Conservation (phyloP, 139 green algal genomes). For the Axilococcus clingmanii region DNA sequence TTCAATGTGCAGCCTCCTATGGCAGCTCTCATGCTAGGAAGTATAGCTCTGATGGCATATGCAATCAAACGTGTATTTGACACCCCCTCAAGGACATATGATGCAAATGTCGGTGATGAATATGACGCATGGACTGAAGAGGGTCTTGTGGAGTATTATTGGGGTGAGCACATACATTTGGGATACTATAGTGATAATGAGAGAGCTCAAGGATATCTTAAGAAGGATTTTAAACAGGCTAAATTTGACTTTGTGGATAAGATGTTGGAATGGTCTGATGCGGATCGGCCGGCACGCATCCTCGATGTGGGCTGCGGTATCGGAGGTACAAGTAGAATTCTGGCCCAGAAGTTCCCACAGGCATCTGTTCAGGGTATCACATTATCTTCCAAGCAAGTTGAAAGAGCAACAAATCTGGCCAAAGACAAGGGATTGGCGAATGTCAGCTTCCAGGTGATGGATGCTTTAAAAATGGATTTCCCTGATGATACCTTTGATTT, state of each 20-base stretch:
- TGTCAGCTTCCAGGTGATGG: constrained; percentile 83
- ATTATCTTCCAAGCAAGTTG: constrained; percentile 75
- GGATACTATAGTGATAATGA: constrained; percentile 84
- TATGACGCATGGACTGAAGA: constrained; percentile 90
- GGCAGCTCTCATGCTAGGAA: constrained; percentile 14
- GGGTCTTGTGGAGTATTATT: constrained; percentile 76
- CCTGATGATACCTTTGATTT: constrained; percentile 85
- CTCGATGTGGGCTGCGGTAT: constrained; percentile 94
- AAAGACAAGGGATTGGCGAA: constrained; percentile 62
- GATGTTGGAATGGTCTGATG: constrained; percentile 59
- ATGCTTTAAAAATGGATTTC: constrained; percentile 86
- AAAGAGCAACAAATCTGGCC: constrained; percentile 72
- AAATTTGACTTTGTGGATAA: constrained; percentile 90
- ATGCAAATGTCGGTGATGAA: constrained; percentile 80
- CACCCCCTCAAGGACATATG: constrained; percentile 64
- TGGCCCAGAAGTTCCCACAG: constrained; percentile 65
- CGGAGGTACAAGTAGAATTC: constrained; percentile 73
- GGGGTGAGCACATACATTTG: constrained; percentile 96
- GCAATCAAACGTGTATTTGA: constrained; percentile 58
- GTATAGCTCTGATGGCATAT: constrained; percentile 11
- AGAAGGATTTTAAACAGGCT: constrained; percentile 88
- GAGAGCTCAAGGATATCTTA: constrained; percentile 52
- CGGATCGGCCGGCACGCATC: constrained; percentile 39
- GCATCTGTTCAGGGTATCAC: constrained; percentile 79
- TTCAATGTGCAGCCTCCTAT: background rate